Percentiles rank a stretch among this genome's conserved stretches.
phyloP scores from a whole-genome alignment of 192 early-diverging fungal species.

The Entomortierella parvispora region DNA sequence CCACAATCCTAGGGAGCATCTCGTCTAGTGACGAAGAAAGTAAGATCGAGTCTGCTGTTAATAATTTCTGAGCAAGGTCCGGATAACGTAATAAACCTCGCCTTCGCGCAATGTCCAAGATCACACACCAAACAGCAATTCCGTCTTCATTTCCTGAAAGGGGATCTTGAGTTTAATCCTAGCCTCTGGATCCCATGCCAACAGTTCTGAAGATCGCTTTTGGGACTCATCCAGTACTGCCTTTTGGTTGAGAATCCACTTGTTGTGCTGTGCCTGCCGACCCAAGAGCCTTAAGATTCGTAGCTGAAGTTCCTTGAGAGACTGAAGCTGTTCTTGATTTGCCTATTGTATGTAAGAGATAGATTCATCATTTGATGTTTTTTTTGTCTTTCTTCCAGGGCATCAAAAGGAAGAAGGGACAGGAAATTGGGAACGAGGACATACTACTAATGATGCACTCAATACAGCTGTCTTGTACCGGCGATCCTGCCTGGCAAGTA shows the following conservation, averaged over 20 bases:
- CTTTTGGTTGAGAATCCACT: constrained; percentile 41
- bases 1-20: constrained; percentile 77
- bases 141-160: constrained; percentile 72
- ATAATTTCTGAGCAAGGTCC: too few species aligned
- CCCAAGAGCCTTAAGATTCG: constrained; percentile 73
- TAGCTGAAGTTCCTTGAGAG: constrained; percentile 64
- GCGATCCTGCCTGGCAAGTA: not conserved
- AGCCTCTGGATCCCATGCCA: constrained; percentile 78
- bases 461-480: not conserved
- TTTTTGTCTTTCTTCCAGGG: too few species aligned
- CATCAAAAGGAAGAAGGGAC: not conserved
- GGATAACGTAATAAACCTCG: too few species aligned
- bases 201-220: constrained; percentile 35
- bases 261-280: constrained; percentile 68
- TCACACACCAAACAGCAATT: constrained; percentile 71
- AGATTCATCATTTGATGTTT: too few species aligned
- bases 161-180: constrained; percentile 68
- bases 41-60: too few species aligned
- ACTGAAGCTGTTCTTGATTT: constrained; percentile 32
- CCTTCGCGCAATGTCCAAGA: too few species aligned
- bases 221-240: constrained; percentile 3
- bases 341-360: constrained; percentile 16
- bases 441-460: not conserved
- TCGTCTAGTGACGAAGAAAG: constrained; percentile 65
- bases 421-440: not conserved